Conservation (phyloP, 73 alveolate species). For the Loxodes magnus region DNA sequence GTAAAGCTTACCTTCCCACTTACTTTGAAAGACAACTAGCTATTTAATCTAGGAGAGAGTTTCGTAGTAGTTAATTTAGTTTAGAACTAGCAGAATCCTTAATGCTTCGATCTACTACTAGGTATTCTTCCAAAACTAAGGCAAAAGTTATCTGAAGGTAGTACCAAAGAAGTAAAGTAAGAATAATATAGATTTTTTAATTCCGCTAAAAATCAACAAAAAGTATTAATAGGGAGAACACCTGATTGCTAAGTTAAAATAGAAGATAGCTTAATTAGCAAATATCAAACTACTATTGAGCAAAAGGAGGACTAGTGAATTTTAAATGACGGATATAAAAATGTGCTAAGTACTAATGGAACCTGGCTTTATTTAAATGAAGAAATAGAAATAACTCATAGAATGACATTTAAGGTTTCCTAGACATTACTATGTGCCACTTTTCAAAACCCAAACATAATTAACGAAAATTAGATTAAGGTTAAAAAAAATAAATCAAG, state of each 20-base stretch:
- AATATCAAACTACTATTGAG: conserved; percentile 49
- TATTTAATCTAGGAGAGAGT: conserved; percentile 79
- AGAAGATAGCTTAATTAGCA: conserved; percentile 57
- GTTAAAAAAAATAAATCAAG: too few species aligned
- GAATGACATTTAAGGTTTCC: conserved; percentile 69
- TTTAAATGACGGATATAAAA: conserved; percentile 35
- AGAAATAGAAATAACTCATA: conserved; percentile 60
- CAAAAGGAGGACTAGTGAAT: conserved; percentile 43
- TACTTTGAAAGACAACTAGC: conserved; percentile 59
- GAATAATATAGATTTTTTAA: background rate
- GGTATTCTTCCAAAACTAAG: too few species aligned
- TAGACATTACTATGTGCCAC: conserved; percentile 65
- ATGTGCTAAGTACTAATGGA: conserved; percentile 55
- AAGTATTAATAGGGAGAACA: conserved; percentile 32
- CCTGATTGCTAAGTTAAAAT: conserved; percentile 51
- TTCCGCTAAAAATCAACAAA: background rate
- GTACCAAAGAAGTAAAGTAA: conserved; percentile 25
- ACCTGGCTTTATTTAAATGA: conserved; percentile 73
- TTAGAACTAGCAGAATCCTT: conserved; percentile 19
- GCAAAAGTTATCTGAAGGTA: conserved; percentile 24
- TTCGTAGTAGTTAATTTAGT: conserved; percentile 54
- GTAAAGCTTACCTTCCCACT: conserved; percentile 48
- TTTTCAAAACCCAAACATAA: too few species aligned
- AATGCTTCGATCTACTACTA: conserved; percentile 23
- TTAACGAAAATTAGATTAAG: too few species aligned